phyloP scores from a whole-genome alignment of 2,329 filamentous ascomycete species.

The Aureobasidium sp. region DNA sequence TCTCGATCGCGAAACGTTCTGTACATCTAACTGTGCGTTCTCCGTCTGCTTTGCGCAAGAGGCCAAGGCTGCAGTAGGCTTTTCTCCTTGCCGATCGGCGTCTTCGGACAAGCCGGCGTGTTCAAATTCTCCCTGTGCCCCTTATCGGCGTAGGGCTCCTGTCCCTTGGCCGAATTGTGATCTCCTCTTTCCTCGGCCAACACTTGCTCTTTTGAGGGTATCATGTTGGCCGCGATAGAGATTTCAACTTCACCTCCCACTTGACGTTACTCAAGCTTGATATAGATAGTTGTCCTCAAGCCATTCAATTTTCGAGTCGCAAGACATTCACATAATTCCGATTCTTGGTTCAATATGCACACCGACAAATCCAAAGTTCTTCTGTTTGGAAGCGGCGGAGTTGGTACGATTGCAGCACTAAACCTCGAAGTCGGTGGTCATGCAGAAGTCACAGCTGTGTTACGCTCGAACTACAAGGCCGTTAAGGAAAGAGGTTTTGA shows the following conservation, averaged over 20 bases:
- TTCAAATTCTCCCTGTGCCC: not conserved
- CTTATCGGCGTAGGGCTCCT: not conserved
- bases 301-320: not conserved
- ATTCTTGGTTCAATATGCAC: not conserved
- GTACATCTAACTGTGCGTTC: not conserved
- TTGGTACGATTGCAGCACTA: constrained; percentile 51
- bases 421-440: constrained; percentile 45
- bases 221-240: constrained; percentile 7
- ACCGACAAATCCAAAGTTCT: constrained; percentile 33
- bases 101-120: constrained; percentile 7
- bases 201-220: not conserved
- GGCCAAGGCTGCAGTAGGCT: not conserved
- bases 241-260: not conserved
- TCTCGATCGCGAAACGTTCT: not conserved
- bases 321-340: not conserved
- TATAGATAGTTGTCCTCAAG: constrained; percentile 3
- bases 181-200: constrained; percentile 3
- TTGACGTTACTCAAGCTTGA: constrained; percentile 1
- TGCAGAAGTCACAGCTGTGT: constrained; percentile 47
- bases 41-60: not conserved
- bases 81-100: constrained; percentile 7
- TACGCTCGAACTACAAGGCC: constrained; percentile 49
- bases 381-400: constrained; percentile 49
- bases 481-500: constrained; percentile 45
- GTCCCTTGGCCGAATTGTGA: not conserved